Percentiles rank a stretch among this genome's conserved stretches.
Evolutionary conservation across 2,329 filamentous ascomycete species (phyloP).

Genomic region (Salinomyces thailandicus): DNA sequence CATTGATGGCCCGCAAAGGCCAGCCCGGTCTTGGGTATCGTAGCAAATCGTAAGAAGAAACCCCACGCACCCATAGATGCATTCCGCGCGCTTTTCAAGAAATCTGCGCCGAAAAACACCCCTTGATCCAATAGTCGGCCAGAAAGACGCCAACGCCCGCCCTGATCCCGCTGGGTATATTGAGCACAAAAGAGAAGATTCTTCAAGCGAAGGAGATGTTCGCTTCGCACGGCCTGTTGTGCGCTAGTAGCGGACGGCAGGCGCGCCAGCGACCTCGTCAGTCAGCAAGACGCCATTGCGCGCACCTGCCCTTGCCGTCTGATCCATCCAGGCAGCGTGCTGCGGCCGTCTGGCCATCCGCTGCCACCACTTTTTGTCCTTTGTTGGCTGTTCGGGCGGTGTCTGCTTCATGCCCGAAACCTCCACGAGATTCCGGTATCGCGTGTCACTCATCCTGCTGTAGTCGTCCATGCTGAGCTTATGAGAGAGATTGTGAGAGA

Average conservation of each 20-base stretch:
- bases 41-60: too few species aligned
- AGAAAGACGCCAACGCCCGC: too few species aligned
- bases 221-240: too few species aligned
- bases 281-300: slow-evolving; percentile 30
- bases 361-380: slow-evolving; percentile 20
- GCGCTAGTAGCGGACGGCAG: slow-evolving; percentile 21
- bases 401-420: slow-evolving; percentile 8
- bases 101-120: too few species aligned
- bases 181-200: too few species aligned
- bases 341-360: slow-evolving; percentile 28
- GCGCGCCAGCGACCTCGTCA: slow-evolving; percentile 26
- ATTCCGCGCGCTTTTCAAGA: too few species aligned
- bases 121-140: too few species aligned
- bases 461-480: slow-evolving; percentile 8
- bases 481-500: slow-evolving; percentile 5
- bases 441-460: slow-evolving; percentile 12
- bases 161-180: too few species aligned
- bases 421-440: slow-evolving; percentile 15
- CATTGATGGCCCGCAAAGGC: too few species aligned
- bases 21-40: too few species aligned
- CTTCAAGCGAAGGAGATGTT: too few species aligned
- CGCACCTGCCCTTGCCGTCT: slow-evolving; percentile 31
- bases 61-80: too few species aligned
- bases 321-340: slow-evolving; percentile 30
- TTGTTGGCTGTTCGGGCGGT: slow-evolving; percentile 1